phyloP scores from a whole-genome alignment of 805 yeast species.

The Diddensiella transvaalensis region DNA sequence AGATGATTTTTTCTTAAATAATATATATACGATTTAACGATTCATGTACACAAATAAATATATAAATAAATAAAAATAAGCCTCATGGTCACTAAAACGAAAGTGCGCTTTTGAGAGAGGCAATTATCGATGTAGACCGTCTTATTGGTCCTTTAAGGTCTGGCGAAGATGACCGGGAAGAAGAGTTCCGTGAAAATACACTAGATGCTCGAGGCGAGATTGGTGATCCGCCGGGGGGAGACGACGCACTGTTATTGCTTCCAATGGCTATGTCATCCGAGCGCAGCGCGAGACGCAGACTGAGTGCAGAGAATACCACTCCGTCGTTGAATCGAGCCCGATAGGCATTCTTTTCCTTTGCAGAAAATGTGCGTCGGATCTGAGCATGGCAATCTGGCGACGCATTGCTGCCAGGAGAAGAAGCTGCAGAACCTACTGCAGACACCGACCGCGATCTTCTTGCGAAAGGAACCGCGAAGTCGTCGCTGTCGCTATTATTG shows the following conservation, averaged over 20 bases:
- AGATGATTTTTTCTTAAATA: too few relatives aligned
- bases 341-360: neutral
- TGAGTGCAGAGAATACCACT: constrained; percentile 16
- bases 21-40: too few relatives aligned
- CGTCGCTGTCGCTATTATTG: neutral
- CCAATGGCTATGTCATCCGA: neutral
- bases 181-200: neutral
- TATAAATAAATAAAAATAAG: neutral
- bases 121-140: neutral
- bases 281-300: constrained; percentile 12
- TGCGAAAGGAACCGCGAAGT: neutral
- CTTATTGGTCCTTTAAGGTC: neutral
- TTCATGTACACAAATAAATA: neutral
- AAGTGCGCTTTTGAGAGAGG: neutral
- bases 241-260: neutral
- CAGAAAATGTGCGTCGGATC: neutral
- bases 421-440: too few relatives aligned
- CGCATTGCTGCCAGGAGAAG: neutral
- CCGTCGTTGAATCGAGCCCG: constrained; percentile 14
- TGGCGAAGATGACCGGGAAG: neutral
- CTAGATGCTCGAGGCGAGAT: neutral
- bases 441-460: neutral
- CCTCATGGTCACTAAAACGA: neutral
- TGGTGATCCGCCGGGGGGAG: neutral
- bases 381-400: too few relatives aligned